These are phyloP conservation scores for Arthrobotrys musiformis DNA, from an alignment of 2,329 filamentous ascomycete genomes.

Conservation along the genomic window DNA sequence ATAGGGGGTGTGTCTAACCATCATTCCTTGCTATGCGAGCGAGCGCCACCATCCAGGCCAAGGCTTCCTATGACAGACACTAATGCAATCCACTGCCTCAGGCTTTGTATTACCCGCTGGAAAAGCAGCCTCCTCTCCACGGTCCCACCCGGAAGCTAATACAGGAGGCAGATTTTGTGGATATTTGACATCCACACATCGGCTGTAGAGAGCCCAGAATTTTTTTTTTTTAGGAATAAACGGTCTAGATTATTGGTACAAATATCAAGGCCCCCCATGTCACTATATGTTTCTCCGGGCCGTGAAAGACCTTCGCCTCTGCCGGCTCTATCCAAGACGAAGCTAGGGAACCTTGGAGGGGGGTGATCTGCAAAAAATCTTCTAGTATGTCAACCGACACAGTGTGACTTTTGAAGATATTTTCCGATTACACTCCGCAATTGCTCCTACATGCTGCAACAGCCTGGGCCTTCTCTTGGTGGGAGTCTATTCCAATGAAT, in stretches of 20 bases:
- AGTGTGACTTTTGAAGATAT: not conserved
- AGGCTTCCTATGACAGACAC: not conserved
- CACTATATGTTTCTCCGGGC: not conserved
- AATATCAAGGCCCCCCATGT: not conserved
- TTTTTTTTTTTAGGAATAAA: not conserved
- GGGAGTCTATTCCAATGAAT: not conserved
- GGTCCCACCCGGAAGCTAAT: constrained; percentile 15
- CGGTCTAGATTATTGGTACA: constrained; percentile 10
- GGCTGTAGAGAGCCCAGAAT: constrained; percentile 6
- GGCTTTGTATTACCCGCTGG: constrained; percentile 27
- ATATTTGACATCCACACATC: not conserved
- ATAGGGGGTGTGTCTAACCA: not conserved
- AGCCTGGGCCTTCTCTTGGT: not conserved
- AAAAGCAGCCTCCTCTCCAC: constrained; percentile 1
- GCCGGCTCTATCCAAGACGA: constrained; percentile 1
- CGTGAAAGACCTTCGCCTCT: constrained; percentile 8
- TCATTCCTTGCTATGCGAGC: not conserved
- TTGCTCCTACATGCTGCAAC: not conserved
- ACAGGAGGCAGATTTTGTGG: not conserved
- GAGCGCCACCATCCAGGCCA: not conserved
- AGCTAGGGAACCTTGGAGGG: constrained; percentile 18
- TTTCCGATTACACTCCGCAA: not conserved
- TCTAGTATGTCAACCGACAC: constrained; percentile 10
- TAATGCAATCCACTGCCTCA: not conserved
- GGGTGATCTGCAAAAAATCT: constrained; percentile 1